A percentile compares a stretch with the other conserved stretches of the same genome.
Evolutionary conservation across 2,329 filamentous ascomycete species (phyloP).

Genomic region (Nothophoma quercina): DNA sequence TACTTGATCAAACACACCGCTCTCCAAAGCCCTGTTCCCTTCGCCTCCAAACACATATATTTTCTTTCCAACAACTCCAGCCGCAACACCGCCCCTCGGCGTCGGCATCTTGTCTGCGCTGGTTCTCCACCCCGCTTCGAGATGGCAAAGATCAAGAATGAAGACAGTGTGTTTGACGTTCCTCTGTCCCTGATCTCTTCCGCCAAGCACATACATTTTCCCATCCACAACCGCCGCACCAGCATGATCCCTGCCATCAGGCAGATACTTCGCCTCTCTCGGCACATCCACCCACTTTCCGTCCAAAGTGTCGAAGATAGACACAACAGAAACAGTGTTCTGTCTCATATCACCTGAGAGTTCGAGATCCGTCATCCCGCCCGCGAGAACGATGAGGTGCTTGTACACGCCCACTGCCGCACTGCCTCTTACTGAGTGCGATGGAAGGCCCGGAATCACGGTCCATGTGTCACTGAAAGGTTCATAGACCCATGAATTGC

Average conservation of each 20-base stretch:
- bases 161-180: constrained; percentile 33
- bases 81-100: constrained; percentile 31
- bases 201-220: constrained; percentile 39
- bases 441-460: not conserved
- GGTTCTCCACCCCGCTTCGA: constrained; percentile 28
- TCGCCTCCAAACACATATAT: constrained; percentile 38
- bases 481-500: constrained; percentile 25
- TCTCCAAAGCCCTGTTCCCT: not conserved
- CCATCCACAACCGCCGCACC: constrained; percentile 30
- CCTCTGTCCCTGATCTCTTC: constrained; percentile 20
- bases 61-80: constrained; percentile 26
- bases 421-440: constrained; percentile 25
- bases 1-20: constrained; percentile 1
- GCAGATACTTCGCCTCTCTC: constrained; percentile 22
- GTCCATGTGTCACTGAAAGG: not conserved
- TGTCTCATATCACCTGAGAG: constrained; percentile 12
- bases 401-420: constrained; percentile 29
- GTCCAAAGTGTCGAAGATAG: constrained; percentile 7
- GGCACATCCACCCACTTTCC: not conserved
- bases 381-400: constrained; percentile 30
- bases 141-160: constrained; percentile 31
- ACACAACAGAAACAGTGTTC: constrained; percentile 22
- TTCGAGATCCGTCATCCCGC: constrained; percentile 26
- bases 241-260: constrained; percentile 34
- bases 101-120: constrained; percentile 31